Evolutionary conservation across 2,329 filamentous ascomycete species (phyloP).

Genomic region (Aspergillus phoenicis): DNA sequence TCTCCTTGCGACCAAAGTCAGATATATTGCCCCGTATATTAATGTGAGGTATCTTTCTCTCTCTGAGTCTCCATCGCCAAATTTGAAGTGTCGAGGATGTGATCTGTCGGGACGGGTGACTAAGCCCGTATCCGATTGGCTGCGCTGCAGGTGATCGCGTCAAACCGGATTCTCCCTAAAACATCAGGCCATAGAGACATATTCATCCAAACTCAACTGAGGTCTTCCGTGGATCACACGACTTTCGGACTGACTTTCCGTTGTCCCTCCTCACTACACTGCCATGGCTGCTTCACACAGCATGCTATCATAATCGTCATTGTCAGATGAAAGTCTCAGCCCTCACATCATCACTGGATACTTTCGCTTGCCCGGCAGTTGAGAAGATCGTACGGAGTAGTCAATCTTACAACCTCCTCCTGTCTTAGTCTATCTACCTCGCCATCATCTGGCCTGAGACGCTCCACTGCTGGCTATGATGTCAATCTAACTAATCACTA

Average conservation of each 20-base stretch:
- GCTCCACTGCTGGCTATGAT: not conserved
- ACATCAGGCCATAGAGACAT: slow-evolving; percentile 2
- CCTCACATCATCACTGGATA: not conserved
- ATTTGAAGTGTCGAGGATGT: not conserved
- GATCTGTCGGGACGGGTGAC: not conserved
- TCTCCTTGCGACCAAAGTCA: not conserved
- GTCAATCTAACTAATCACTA: not conserved
- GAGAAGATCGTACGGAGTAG: not conserved
- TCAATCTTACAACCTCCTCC: not conserved
- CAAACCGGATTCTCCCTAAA: slow-evolving; percentile 1
- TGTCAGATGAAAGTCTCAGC: too few relatives aligned
- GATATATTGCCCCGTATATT: not conserved
- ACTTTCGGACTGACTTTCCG: not conserved
- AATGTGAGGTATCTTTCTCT: not conserved
- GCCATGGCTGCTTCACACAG: not conserved
- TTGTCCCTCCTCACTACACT: not conserved
- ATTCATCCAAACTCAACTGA: not conserved
- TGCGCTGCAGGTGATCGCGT: not conserved
- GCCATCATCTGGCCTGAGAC: not conserved
- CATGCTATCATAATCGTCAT: too few relatives aligned
- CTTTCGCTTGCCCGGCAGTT: not conserved
- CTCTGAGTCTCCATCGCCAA: too few relatives aligned
- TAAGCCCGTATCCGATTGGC: not conserved
- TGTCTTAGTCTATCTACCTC: not conserved
- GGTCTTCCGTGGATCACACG: not conserved